phyloP scores from a whole-genome alignment of 139 green algal species.

The Gonium pectorale region DNA sequence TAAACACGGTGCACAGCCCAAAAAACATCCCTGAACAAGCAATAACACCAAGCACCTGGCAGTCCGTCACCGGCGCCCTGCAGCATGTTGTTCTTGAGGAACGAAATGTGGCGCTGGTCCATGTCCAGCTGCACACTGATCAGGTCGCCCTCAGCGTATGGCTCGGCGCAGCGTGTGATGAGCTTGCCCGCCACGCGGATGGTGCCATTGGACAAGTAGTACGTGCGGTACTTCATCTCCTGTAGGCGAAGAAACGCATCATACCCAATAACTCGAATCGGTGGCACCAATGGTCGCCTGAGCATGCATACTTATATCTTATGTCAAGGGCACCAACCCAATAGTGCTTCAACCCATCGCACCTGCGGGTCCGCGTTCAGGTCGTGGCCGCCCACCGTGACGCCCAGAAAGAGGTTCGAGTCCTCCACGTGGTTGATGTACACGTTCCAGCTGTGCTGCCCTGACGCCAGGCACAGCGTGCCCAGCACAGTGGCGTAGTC shows the following conservation, averaged over 20 bases:
- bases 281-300: too few relatives aligned
- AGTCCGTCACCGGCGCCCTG: conserved; percentile 69
- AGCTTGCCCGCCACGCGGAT: conserved; percentile 73
- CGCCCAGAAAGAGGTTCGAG: conserved; percentile 75
- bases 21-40: too few relatives aligned
- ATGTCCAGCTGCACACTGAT: conserved; percentile 75
- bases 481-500: conserved; percentile 74
- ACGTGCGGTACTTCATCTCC: conserved; percentile 79
- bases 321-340: too few relatives aligned
- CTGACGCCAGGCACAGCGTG: conserved; percentile 63
- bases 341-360: not conserved
- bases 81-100: conserved; percentile 73
- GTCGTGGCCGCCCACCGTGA: conserved; percentile 71
- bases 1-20: too few relatives aligned
- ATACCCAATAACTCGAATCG: too few relatives aligned
- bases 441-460: conserved; percentile 75
- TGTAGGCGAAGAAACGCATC: conserved; percentile 39
- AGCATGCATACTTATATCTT: too few relatives aligned
- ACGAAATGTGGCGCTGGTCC: conserved; percentile 65
- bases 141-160: conserved; percentile 74
- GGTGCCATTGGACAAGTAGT: conserved; percentile 74
- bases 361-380: conserved; percentile 70
- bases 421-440: conserved; percentile 82
- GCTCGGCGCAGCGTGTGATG: conserved; percentile 74
- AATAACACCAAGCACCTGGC: conserved; percentile 67